Percentiles rank a stretch among this genome's conserved stretches.
phyloP scores from a whole-genome alignment of 176 grass and related monocot species.

The Leersia perrieri region DNA sequence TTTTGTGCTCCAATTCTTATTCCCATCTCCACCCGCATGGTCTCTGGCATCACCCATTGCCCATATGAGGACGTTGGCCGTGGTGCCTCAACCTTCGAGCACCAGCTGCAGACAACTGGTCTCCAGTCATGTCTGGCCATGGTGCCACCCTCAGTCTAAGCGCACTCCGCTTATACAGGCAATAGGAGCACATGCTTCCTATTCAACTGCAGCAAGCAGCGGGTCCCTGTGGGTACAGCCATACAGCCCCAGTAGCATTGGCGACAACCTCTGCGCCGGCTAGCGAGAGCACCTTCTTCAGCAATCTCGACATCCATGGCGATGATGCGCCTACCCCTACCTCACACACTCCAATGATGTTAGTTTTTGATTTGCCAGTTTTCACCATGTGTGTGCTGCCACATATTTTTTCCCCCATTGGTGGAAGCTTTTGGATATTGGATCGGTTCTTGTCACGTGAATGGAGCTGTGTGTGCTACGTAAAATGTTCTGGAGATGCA shows the following conservation, averaged over 20 bases:
- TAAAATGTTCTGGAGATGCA: too few species aligned
- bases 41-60: conserved; percentile 22
- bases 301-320: conserved; percentile 70
- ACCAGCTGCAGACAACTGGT: background rate
- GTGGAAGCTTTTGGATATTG: background rate
- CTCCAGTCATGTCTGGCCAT: background rate
- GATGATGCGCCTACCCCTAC: conserved; percentile 70
- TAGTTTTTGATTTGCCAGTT: conserved; percentile 8
- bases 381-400: background rate
- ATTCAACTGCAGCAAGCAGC: conserved; percentile 53
- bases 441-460: too few species aligned
- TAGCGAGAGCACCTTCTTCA: conserved; percentile 59
- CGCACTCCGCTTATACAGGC: conserved; percentile 69
- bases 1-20: background rate
- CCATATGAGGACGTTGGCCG: background rate
- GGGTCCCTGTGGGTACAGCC: too few species aligned
- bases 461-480: too few species aligned
- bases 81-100: background rate
- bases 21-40: conserved; percentile 29
- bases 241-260: background rate
- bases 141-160: conserved; percentile 32
- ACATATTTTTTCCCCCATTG: background rate
- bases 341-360: conserved; percentile 63
- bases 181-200: conserved; percentile 63
- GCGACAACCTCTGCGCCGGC: conserved; percentile 47